These are phyloP conservation scores for Ascocoryne sarcoides DNA, from an alignment of 2,329 filamentous ascomycete genomes.

Conservation along the genomic window DNA sequence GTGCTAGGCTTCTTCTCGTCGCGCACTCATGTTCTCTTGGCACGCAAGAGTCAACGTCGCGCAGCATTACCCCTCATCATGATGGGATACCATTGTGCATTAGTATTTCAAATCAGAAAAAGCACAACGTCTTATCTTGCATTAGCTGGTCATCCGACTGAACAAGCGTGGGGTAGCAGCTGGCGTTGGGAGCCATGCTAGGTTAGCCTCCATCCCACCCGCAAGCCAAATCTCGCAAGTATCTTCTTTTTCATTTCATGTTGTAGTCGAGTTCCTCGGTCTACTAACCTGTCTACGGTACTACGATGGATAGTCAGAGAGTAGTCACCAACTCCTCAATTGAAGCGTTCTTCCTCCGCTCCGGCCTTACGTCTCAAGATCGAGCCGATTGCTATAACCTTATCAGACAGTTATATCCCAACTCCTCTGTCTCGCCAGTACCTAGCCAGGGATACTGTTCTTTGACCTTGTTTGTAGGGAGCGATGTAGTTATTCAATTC, in stretches of 20 bases:
- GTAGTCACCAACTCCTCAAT: constrained; percentile 4
- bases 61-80: too few relatives aligned
- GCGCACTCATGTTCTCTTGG: too few relatives aligned
- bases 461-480: constrained; percentile 37
- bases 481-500: constrained; percentile 39
- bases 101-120: neutral
- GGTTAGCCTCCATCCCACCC: too few relatives aligned
- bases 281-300: too few relatives aligned
- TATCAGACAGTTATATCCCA: constrained; percentile 27
- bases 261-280: too few relatives aligned
- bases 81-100: too few relatives aligned
- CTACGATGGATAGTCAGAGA: neutral
- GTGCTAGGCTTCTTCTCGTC: too few relatives aligned
- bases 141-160: neutral
- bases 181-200: too few relatives aligned
- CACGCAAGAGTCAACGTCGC: too few relatives aligned
- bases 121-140: neutral
- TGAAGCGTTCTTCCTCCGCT: constrained; percentile 21
- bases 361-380: constrained; percentile 15
- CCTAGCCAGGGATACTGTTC: constrained; percentile 43
- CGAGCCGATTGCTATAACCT: constrained; percentile 28
- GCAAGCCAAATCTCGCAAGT: too few relatives aligned
- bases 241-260: too few relatives aligned
- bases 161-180: constrained; percentile 12
- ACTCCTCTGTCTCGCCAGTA: constrained; percentile 26